phyloP scores from a whole-genome alignment of 768 basidiomycete genomes.

The Sarcomyxa edulis region DNA sequence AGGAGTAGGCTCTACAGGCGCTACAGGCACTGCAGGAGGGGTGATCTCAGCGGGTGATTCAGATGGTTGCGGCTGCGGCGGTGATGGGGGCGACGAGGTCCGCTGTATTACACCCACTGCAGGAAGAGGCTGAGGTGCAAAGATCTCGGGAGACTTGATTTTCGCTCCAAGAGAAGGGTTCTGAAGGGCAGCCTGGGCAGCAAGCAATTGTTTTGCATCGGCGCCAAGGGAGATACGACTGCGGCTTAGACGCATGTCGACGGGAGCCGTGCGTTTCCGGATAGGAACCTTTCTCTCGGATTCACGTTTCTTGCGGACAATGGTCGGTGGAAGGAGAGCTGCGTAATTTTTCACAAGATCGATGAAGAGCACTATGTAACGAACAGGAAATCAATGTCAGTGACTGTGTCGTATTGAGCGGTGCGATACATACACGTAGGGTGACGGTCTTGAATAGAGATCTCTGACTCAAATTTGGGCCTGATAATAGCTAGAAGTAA shows the following conservation, averaged over 20 bases:
- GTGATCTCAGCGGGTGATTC: conserved; percentile 7
- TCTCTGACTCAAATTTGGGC: conserved; percentile 74
- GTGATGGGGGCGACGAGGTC: conserved; percentile 13
- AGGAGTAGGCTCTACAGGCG: conserved; percentile 13
- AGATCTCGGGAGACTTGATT: conserved; percentile 26
- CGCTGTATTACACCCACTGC: conserved; percentile 12
- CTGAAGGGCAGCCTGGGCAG: conserved; percentile 61
- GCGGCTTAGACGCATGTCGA: conserved; percentile 86
- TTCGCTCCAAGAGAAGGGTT: conserved; percentile 37
- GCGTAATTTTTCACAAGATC: conserved; percentile 78
- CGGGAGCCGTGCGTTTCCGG: conserved; percentile 80
- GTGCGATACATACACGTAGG: conserved; percentile 51
- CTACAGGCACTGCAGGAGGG: conserved; percentile 18
- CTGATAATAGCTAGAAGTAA: conserved; percentile 60
- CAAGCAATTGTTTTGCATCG: conserved; percentile 66
- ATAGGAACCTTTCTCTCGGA: conserved; percentile 79
- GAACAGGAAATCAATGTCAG: conserved; percentile 2
- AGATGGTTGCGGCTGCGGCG: conserved; percentile 10
- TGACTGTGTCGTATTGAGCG: background rate
- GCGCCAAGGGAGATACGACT: conserved; percentile 67
- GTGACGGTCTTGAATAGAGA: conserved; percentile 91
- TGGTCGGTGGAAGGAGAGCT: conserved; percentile 71
- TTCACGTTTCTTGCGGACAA: conserved; percentile 82
- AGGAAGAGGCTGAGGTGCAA: conserved; percentile 22
- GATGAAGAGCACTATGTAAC: conserved; percentile 75